A percentile compares a stretch with the other conserved stretches of the same genome.
Conservation (phyloP, 1,139 yeast species). For the Protomyces macrosporus region DNA sequence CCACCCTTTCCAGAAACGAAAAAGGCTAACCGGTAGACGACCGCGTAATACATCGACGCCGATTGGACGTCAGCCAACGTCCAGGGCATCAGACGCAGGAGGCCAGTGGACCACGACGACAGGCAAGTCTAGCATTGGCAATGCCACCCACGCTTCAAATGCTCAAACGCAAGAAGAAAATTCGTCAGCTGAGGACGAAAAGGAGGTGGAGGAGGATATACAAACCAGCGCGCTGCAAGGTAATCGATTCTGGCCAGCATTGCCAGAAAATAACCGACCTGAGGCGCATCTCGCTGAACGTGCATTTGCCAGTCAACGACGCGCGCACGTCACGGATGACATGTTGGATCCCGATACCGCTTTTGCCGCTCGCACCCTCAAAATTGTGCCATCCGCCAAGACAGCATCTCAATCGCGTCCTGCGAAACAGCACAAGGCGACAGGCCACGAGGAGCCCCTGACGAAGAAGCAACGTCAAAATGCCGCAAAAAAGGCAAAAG, state of each 20-base stretch:
- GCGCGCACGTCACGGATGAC: not conserved
- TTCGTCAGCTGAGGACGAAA: not conserved
- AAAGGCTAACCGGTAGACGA: not conserved
- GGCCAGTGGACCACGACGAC: not conserved
- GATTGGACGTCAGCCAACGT: not conserved
- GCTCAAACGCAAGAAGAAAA: too few species aligned
- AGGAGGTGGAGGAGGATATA: not conserved
- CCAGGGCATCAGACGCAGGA: not conserved
- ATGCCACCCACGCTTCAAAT: too few species aligned
- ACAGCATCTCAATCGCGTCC: not conserved
- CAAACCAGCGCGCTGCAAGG: not conserved
- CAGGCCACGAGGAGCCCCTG: not conserved
- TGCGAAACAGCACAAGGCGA: not conserved
- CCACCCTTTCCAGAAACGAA: too few species aligned
- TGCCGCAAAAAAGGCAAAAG: conserved; percentile 17
- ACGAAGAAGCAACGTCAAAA: conserved; percentile 24
- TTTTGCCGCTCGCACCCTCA: conserved; percentile 13
- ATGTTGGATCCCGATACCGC: not conserved
- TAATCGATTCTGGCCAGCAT: not conserved
- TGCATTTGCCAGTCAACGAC: not conserved
- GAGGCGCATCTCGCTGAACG: not conserved
- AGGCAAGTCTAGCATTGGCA: not conserved
- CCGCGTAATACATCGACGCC: conserved; percentile 17
- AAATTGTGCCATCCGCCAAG: not conserved
- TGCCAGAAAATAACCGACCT: not conserved